phyloP scores from a whole-genome alignment of 176 grass and related monocot species.

The Phoenix dactylifera region DNA sequence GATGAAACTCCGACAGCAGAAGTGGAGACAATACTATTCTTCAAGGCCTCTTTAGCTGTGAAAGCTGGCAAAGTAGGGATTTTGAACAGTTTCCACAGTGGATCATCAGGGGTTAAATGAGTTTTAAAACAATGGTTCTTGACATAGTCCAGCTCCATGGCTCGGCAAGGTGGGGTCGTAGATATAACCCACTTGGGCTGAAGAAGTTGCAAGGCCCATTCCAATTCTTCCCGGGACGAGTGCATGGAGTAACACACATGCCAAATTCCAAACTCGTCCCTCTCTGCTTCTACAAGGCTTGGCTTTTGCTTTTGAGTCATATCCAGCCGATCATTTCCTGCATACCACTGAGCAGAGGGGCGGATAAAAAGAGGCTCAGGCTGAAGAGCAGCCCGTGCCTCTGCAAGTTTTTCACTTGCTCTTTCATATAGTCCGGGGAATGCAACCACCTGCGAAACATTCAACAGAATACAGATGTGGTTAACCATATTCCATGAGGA shows the following conservation, averaged over 20 bases:
- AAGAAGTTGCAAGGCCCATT: conserved; percentile 61
- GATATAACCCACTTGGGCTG: conserved; percentile 86
- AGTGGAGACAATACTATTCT: conserved; percentile 16
- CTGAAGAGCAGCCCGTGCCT: conserved; percentile 39
- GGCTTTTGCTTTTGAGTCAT: conserved; percentile 25
- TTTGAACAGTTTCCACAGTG: conserved; percentile 69
- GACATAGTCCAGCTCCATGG: conserved; percentile 80
- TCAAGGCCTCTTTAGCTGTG: conserved; percentile 6
- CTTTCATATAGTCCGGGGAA: conserved; percentile 50
- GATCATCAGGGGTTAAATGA: conserved; percentile 50
- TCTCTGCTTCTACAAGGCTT: conserved; percentile 50
- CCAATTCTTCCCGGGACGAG: conserved; percentile 72
- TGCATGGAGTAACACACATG: conserved; percentile 91
- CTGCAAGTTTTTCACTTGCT: conserved; percentile 42
- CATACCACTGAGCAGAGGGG: conserved; percentile 85
- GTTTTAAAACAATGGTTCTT: conserved; percentile 74
- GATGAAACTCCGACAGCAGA: conserved; percentile 3
- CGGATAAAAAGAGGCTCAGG: conserved; percentile 72
- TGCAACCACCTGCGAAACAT: conserved; percentile 39
- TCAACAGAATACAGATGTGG: too few relatives aligned
- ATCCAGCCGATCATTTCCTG: conserved; percentile 7
- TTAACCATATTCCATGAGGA: not conserved
- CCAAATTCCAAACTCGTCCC: conserved; percentile 67
- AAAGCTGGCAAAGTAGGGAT: conserved; percentile 22
- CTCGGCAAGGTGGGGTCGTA: conserved; percentile 67